phyloP scores from a whole-genome alignment of 129 eudicot genomes.

The Saussurea involucrata region DNA sequence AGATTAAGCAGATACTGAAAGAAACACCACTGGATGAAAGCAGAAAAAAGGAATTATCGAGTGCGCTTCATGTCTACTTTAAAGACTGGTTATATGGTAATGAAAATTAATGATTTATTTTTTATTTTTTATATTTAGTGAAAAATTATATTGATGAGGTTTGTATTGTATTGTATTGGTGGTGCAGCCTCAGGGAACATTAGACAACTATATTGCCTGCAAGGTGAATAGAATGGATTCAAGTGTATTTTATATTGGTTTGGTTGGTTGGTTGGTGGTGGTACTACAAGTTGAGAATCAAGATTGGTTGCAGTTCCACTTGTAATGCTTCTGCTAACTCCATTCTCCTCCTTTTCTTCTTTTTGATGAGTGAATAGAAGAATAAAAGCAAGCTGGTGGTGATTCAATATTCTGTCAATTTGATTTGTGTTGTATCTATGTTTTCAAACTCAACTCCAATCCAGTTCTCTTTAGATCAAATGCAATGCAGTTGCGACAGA shows the following conservation, averaged over 20 bases:
- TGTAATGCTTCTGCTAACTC: not conserved
- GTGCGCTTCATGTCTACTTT: conserved; percentile 83
- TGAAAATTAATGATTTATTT: not conserved
- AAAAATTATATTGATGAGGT: not conserved
- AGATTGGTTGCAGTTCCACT: not conserved
- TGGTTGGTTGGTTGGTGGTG: not conserved
- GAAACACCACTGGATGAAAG: conserved; percentile 82
- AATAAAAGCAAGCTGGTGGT: not conserved
- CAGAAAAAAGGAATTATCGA: conserved; percentile 76
- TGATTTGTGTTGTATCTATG: not conserved
- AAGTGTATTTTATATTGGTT: conserved; percentile 6
- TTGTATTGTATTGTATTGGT: not conserved
- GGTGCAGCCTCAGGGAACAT: conserved; percentile 91
- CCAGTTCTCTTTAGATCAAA: not conserved
- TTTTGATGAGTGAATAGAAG: not conserved
- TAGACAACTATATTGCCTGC: conserved; percentile 88
- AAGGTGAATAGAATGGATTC: conserved; percentile 53
- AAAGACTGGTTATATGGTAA: conserved; percentile 98
- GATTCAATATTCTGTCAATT: not conserved
- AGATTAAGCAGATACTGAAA: conserved; percentile 69
- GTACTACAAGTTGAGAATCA: conserved; percentile 1
- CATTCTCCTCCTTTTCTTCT: not conserved
- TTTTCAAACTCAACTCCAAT: not conserved
- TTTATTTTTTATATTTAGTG: not conserved
- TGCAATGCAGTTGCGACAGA: not conserved